Percentiles rank a stretch among this genome's conserved stretches.
phyloP scores from a whole-genome alignment of 371 early-diverging fungal species.

The Mucor plumbeus region DNA sequence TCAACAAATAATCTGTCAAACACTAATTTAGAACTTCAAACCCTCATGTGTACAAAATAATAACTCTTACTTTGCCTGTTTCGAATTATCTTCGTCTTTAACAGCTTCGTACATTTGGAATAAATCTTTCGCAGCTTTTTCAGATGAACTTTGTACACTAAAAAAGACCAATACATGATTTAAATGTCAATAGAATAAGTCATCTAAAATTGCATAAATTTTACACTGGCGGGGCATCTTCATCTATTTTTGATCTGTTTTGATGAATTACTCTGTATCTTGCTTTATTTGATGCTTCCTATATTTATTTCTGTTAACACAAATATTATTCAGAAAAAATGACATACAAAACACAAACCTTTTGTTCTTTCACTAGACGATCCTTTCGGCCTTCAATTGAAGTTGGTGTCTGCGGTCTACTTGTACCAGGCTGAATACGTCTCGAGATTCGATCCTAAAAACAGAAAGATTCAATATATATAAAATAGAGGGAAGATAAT shows the following conservation, averaged over 20 bases:
- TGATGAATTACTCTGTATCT: slow-evolving; percentile 66
- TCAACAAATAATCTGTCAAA: slow-evolving; percentile 35
- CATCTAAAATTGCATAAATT: not conserved
- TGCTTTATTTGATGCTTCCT: slow-evolving; percentile 53
- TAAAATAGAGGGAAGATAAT: too few relatives aligned
- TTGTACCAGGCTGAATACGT: slow-evolving; percentile 44
- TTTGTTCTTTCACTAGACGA: slow-evolving; percentile 39
- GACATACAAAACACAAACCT: slow-evolving; percentile 20
- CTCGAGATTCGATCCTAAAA: slow-evolving; percentile 58
- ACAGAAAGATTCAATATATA: too few relatives aligned
- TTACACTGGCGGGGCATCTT: slow-evolving; percentile 37
- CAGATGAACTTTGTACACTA: slow-evolving; percentile 46
- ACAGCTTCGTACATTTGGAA: slow-evolving; percentile 75
- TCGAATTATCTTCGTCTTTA: slow-evolving; percentile 56
- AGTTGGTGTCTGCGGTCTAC: slow-evolving; percentile 47
- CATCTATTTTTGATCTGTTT: slow-evolving; percentile 44
- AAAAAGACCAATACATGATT: not conserved
- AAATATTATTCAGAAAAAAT: not conserved
- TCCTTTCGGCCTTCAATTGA: slow-evolving; percentile 41
- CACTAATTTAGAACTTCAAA: not conserved
- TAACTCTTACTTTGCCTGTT: slow-evolving; percentile 35
- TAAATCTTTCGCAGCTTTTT: slow-evolving; percentile 46
- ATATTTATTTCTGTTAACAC: not conserved
- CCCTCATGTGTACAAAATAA: not conserved
- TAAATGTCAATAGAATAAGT: too few relatives aligned